Evolutionary conservation across 192 early-diverging fungal genomes (phyloP), one percentile per base, ranked within the genome.

Genomic region (Ramicandelaber brevisporus): DNA sequence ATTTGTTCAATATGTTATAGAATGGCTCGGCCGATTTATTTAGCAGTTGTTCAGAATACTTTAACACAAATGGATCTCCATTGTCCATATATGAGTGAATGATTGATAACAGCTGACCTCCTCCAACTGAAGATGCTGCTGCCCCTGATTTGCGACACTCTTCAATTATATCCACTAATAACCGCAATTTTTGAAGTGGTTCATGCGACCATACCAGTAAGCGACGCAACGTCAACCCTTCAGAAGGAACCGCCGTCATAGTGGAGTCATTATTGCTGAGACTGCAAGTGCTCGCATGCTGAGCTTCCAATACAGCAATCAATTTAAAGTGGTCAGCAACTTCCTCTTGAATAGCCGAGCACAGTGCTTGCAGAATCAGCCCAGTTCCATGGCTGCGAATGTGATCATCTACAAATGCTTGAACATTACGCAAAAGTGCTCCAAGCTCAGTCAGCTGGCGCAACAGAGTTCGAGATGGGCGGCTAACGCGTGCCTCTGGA

Each of bases 51-150:
- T 63, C 51, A 6, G 83, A 68, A 46, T 84, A 85, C 13, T 63
- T 26, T 35, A 74, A 64, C 30, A 80, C 67, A 16, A 81, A 68
- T 7, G 92, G 84, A 40, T 98, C 88, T 0, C 92, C 92, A 44
- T 98, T 78, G 31, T 82, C 68, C 3, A 61, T 72, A 26, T 81
- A 75, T 20, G 59, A 68, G 42, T 88, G 72, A 18, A 98, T 68
- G 5, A 50, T 59, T 3, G 78, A 71, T 3, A 60, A 36, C 11
- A 56, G 24, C 8, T 31, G 39, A 26, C 50, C 46, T 14, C 42
- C 61, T n/a, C 12, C n/a, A n/a, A n/a, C n/a, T n/a, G n/a, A n/a
- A n/a, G n/a, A 29, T 12, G 17, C 10, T 2, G 17, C 20, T 13
- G 5, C n/a, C n/a, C n/a, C n/a, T n/a, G 21, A 30, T 11, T 6